A percentile compares a stretch with the other conserved stretches of the same genome.
Evolutionary conservation across 1,284 basidiomycete species (phyloP).

Genomic region (Heterobasidion parviporum): DNA sequence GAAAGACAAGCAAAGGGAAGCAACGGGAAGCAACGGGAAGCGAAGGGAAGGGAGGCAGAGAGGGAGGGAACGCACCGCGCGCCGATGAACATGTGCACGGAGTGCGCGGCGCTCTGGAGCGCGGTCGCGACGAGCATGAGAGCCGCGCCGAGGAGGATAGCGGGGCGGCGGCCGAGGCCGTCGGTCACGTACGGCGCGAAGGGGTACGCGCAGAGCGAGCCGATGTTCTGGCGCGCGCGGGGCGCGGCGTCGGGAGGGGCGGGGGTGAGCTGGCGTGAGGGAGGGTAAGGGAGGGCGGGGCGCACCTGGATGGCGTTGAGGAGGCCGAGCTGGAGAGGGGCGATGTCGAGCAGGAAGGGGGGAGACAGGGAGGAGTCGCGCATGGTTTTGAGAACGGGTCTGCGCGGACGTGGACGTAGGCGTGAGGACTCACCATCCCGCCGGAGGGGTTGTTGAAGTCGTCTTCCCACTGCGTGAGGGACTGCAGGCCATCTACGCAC

Average conservation of each 20-base stretch:
- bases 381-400: too few relatives aligned
- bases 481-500: conserved; percentile 47
- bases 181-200: conserved; percentile 65
- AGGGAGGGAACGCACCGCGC: conserved; percentile 37
- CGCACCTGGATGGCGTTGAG: conserved; percentile 66
- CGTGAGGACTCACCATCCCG: conserved; percentile 23
- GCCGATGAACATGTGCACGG: conserved; percentile 76
- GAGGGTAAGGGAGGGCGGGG: neutral
- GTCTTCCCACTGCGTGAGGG: conserved; percentile 48
- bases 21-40: too few relatives aligned
- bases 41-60: too few relatives aligned
- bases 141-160: conserved; percentile 50
- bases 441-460: conserved; percentile 50
- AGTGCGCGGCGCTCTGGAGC: conserved; percentile 63
- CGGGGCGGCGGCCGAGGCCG: conserved; percentile 51
- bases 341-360: neutral
- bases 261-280: neutral
- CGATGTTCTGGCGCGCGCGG: conserved; percentile 42
- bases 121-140: conserved; percentile 59
- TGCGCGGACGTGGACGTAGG: neutral
- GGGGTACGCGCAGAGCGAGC: conserved; percentile 54
- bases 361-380: neutral
- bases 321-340: conserved; percentile 39
- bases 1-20: neutral
- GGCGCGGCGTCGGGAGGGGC: neutral